phyloP scores from a whole-genome alignment of 768 basidiomycete genomes.

The Serendipita indica region DNA sequence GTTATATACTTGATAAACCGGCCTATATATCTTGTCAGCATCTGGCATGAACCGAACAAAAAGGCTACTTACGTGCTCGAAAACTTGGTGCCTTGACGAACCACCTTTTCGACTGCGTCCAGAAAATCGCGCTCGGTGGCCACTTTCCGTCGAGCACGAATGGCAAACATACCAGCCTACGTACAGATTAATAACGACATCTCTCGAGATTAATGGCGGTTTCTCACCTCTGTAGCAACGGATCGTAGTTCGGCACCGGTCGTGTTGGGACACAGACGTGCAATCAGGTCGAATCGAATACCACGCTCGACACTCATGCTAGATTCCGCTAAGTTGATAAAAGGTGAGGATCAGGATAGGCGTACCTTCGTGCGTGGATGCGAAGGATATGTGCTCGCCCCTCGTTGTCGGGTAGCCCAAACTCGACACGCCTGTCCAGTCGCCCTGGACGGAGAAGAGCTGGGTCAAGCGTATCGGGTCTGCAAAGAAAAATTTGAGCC shows the following conservation, averaged over 20 bases:
- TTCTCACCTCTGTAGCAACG: conserved; percentile 81
- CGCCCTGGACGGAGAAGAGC: conserved; percentile 91
- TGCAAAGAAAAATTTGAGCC: conserved; percentile 21
- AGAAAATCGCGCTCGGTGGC: conserved; percentile 96
- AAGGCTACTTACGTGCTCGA: conserved; percentile 68
- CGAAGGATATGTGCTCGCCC: conserved; percentile 92
- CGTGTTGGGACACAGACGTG: conserved; percentile 91
- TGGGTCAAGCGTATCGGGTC: conserved; percentile 96
- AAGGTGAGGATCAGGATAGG: conserved; percentile 10
- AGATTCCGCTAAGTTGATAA: not conserved
- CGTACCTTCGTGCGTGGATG: conserved; percentile 87
- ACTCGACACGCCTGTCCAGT: conserved; percentile 93
- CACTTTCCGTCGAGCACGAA: conserved; percentile 89
- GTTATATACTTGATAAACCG: conserved; percentile 88
- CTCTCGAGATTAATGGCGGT: not conserved
- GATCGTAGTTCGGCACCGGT: conserved; percentile 97
- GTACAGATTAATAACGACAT: not conserved
- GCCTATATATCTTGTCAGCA: conserved; percentile 30
- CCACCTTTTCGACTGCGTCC: conserved; percentile 97
- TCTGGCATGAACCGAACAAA: not conserved
- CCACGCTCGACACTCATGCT: conserved; percentile 97
- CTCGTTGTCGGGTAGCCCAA: conserved; percentile 85
- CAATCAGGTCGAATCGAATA: conserved; percentile 95
- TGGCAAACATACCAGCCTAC: conserved; percentile 99
- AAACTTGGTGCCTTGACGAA: conserved; percentile 94